Percentiles rank a stretch among this genome's conserved stretches.
Evolutionary conservation across 805 yeast species (phyloP).

Genomic region (Wickerhamomyces strasburgensis): DNA sequence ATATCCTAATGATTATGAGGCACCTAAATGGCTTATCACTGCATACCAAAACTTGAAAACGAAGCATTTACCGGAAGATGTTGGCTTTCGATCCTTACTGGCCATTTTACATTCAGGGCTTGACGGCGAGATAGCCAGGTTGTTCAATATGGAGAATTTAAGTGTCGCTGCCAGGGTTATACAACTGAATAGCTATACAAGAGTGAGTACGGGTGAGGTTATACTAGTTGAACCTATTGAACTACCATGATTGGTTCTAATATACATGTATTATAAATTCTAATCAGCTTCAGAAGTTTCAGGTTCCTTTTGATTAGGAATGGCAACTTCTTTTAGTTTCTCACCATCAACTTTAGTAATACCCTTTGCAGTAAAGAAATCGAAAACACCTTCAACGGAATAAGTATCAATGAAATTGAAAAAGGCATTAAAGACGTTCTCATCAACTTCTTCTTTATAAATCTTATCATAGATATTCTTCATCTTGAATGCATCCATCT

Average conservation of each 20-base stretch:
- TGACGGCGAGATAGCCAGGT: constrained; percentile 2
- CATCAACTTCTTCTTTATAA: constrained; percentile 83
- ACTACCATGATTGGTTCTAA: background rate
- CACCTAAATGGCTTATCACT: constrained; percentile 16
- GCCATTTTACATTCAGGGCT: constrained; percentile 7
- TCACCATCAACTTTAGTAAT: constrained; percentile 24
- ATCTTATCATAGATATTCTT: constrained; percentile 88
- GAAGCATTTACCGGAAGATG: background rate
- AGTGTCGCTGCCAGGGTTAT: constrained; percentile 13
- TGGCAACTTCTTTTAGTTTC: constrained; percentile 1
- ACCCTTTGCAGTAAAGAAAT: constrained; percentile 38
- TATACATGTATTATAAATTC: background rate
- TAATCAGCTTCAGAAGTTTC: background rate
- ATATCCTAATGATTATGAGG: constrained; percentile 7
- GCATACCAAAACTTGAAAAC: constrained; percentile 2
- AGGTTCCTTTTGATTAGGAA: constrained; percentile 1
- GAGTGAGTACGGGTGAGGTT: constrained; percentile 14
- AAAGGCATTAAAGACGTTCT: constrained; percentile 85
- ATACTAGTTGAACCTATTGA: constrained; percentile 18
- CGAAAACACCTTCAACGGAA: constrained; percentile 48
- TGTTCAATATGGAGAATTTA: constrained; percentile 10
- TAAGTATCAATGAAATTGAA: constrained; percentile 86
- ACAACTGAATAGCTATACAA: constrained; percentile 14
- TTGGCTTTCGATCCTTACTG: constrained; percentile 3
- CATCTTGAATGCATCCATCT: constrained; percentile 84